These are phyloP conservation scores for Pseudognaphalium luteoalbum DNA, from an alignment of 129 eudicot genomes.

Conservation along the genomic window DNA sequence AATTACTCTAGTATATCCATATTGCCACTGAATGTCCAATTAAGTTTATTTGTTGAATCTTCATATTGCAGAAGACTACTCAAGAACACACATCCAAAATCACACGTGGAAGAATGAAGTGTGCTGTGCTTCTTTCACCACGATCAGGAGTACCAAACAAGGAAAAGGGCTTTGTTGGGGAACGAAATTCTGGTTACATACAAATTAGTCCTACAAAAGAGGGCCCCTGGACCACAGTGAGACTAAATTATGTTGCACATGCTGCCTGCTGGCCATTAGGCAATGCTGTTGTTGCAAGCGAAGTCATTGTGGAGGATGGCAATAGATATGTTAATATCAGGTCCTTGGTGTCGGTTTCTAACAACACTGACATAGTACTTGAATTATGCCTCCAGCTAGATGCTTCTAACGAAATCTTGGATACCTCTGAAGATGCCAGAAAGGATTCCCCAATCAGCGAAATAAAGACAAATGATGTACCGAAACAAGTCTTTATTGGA, in stretches of 20 bases:
- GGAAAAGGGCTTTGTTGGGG: slow-evolving; percentile 32
- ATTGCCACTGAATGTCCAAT: background rate
- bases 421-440: slow-evolving; percentile 30
- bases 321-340: slow-evolving; percentile 87
- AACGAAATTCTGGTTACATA: slow-evolving; percentile 54
- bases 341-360: slow-evolving; percentile 82
- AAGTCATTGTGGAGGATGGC: slow-evolving; percentile 75
- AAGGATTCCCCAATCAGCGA: slow-evolving; percentile 29
- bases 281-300: slow-evolving; percentile 92
- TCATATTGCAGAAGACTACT: slow-evolving; percentile 44
- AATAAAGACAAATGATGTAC: slow-evolving; percentile 31
- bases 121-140: slow-evolving; percentile 61
- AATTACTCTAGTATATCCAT: background rate
- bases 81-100: slow-evolving; percentile 24
- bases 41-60: slow-evolving; percentile 21
- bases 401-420: slow-evolving; percentile 36
- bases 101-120: slow-evolving; percentile 57
- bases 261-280: slow-evolving; percentile 94
- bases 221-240: slow-evolving; percentile 94
- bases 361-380: slow-evolving; percentile 58
- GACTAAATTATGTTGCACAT: slow-evolving; percentile 85
- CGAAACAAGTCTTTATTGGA: slow-evolving; percentile 50
- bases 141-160: slow-evolving; percentile 38
- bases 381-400: slow-evolving; percentile 64
- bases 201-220: slow-evolving; percentile 86